Conservation (phyloP, 2,329 filamentous ascomycete genomes). For the Rachicladosporium sp. region DNA sequence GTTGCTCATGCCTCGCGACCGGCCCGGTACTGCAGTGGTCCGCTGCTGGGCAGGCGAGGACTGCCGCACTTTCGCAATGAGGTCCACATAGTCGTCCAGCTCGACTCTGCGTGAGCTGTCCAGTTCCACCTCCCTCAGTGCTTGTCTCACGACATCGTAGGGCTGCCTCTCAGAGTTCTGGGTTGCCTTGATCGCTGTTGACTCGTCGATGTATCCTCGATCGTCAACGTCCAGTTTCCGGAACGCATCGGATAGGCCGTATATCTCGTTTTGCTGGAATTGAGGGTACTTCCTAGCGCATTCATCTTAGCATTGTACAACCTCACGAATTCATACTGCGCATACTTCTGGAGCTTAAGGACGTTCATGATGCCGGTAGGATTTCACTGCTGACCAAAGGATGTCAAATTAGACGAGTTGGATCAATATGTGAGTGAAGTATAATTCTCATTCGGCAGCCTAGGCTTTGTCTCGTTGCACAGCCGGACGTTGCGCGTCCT, state of each 20-base stretch:
- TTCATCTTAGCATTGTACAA: too few species aligned
- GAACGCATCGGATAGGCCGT: conserved; percentile 84
- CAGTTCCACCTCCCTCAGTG: conserved; percentile 89
- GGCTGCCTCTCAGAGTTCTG: conserved; percentile 88
- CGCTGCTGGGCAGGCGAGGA: conserved; percentile 42
- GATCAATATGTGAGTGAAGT: too few species aligned
- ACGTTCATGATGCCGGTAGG: conserved; percentile 60
- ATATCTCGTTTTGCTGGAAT: conserved; percentile 91
- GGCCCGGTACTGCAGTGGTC: conserved; percentile 40
- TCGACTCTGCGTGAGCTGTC: conserved; percentile 93
- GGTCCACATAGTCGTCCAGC: conserved; percentile 91
- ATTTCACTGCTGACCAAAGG: too few species aligned
- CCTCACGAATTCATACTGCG: conserved; percentile 11
- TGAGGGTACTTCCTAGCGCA: conserved; percentile 81
- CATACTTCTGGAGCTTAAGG: conserved; percentile 83
- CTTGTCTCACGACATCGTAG: conserved; percentile 94
- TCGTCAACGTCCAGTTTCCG: conserved; percentile 92
- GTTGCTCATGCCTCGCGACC: conserved; percentile 40
- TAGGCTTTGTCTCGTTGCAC: too few species aligned
- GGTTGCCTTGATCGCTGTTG: conserved; percentile 90
- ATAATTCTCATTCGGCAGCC: too few species aligned
- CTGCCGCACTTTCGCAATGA: conserved; percentile 65
- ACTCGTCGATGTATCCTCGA: conserved; percentile 94
- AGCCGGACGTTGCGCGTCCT: too few species aligned
- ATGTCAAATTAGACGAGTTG: too few species aligned